Conservation (phyloP, 441 rosid species). For the Arabidopsis lyrata region DNA sequence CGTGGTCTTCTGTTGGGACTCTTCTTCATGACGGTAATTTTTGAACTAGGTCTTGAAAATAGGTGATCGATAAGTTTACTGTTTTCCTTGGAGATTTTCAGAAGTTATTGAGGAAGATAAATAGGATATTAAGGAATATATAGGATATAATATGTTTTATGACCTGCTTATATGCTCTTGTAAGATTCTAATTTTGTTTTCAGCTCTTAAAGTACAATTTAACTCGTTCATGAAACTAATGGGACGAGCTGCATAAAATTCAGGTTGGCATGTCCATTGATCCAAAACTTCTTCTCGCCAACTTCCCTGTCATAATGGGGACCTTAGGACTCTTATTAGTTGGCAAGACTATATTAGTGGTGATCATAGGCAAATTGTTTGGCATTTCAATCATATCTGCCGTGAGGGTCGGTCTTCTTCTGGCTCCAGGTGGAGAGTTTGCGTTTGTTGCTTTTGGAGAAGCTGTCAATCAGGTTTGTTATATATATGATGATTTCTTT, state of each 20-base stretch:
- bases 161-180: background rate
- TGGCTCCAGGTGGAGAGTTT: constrained; percentile 99
- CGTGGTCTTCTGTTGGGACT: constrained; percentile 99
- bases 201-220: constrained; percentile 20
- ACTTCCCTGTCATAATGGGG: constrained; percentile 86
- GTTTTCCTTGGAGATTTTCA: background rate
- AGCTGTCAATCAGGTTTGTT: constrained; percentile 95
- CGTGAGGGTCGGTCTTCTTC: constrained; percentile 92
- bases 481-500: background rate
- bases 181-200: constrained; percentile 21
- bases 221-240: constrained; percentile 42
- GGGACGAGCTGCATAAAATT: constrained; percentile 19
- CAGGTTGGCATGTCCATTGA: constrained; percentile 99
- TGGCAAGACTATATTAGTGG: constrained; percentile 87
- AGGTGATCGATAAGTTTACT: background rate
- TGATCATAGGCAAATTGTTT: constrained; percentile 73
- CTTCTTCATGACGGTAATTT: constrained; percentile 97
- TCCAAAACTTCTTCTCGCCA: constrained; percentile 94
- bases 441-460: constrained; percentile 99
- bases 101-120: background rate
- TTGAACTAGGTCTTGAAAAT: background rate
- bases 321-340: constrained; percentile 85
- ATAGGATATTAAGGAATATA: background rate
- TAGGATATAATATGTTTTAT: background rate
- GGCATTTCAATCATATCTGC: constrained; percentile 95